phyloP scores from a whole-genome alignment of 2,329 filamentous ascomycete genomes.

The Mollisia scopiformis region DNA sequence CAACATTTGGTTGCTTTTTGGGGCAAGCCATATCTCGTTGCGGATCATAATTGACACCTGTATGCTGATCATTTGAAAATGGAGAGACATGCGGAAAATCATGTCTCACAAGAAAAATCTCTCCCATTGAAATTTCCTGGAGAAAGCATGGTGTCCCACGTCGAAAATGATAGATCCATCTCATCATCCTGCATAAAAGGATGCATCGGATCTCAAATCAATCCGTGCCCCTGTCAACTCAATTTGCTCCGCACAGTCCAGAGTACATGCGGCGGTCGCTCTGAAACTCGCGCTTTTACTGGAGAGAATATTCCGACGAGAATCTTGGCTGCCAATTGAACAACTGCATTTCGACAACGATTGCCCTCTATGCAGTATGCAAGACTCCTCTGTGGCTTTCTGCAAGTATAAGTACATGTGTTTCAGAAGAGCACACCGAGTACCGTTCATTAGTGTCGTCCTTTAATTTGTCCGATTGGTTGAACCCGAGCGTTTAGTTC shows the following conservation, averaged over 20 bases:
- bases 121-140: neutral
- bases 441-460: neutral
- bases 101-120: neutral
- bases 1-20: neutral
- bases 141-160: neutral
- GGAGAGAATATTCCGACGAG: neutral
- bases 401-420: neutral
- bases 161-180: constrained; percentile 13
- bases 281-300: neutral
- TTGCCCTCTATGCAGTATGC: neutral
- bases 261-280: neutral
- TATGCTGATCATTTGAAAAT: neutral
- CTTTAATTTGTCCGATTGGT: neutral
- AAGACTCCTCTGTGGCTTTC: neutral
- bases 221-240: constrained; percentile 7
- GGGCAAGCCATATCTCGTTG: neutral
- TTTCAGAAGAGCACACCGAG: neutral
- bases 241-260: neutral
- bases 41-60: neutral
- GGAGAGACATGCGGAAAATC: neutral
- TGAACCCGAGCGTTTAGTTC: neutral
- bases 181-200: constrained; percentile 3
- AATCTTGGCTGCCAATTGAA: neutral
- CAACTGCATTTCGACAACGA: neutral
- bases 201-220: constrained; percentile 17